phyloP scores from a whole-genome alignment of 2,329 filamentous ascomycete genomes.

The Venturia asperata region DNA sequence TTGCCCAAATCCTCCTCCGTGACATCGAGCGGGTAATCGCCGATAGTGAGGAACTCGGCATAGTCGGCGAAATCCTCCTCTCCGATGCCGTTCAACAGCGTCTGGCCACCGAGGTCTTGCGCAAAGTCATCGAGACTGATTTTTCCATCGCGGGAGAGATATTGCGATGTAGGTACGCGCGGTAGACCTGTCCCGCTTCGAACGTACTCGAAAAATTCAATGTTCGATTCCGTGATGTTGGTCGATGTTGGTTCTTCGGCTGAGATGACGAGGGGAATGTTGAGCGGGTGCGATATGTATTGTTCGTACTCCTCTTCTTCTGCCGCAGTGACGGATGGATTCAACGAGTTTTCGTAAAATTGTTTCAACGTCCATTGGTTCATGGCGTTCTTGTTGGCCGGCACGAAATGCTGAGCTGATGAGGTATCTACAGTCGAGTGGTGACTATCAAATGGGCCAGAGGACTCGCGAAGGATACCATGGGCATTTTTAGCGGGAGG shows the following conservation, averaged over 20 bases:
- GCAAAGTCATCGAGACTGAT: not conserved
- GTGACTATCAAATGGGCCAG: not conserved
- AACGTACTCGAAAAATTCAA: slow-evolving; percentile 76
- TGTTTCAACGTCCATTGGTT: slow-evolving; percentile 85
- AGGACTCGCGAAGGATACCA: slow-evolving; percentile 36
- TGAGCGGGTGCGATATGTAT: slow-evolving; percentile 85
- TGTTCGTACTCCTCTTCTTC: slow-evolving; percentile 82
- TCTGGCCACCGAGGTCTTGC: slow-evolving; percentile 21
- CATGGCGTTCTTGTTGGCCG: slow-evolving; percentile 69
- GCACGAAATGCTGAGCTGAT: slow-evolving; percentile 31
- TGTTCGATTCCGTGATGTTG: slow-evolving; percentile 37
- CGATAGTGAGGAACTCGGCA: slow-evolving; percentile 63
- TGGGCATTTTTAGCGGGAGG: slow-evolving; percentile 29
- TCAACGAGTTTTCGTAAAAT: slow-evolving; percentile 75
- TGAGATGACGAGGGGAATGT: slow-evolving; percentile 73
- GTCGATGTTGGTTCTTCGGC: slow-evolving; percentile 52
- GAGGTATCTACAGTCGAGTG: slow-evolving; percentile 16
- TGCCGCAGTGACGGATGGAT: slow-evolving; percentile 68
- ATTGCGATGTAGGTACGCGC: not conserved
- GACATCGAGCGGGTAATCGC: slow-evolving; percentile 78
- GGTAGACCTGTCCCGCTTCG: slow-evolving; percentile 36
- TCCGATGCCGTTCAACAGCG: slow-evolving; percentile 15
- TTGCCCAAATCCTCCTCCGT: slow-evolving; percentile 78
- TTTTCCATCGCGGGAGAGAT: not conserved
- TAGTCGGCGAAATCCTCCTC: slow-evolving; percentile 68